Evolutionary conservation across 352 stramenopile genomes (phyloP), one percentile per base, ranked within the genome.

Genomic region (Pythium rhizo-oryzae): DNA sequence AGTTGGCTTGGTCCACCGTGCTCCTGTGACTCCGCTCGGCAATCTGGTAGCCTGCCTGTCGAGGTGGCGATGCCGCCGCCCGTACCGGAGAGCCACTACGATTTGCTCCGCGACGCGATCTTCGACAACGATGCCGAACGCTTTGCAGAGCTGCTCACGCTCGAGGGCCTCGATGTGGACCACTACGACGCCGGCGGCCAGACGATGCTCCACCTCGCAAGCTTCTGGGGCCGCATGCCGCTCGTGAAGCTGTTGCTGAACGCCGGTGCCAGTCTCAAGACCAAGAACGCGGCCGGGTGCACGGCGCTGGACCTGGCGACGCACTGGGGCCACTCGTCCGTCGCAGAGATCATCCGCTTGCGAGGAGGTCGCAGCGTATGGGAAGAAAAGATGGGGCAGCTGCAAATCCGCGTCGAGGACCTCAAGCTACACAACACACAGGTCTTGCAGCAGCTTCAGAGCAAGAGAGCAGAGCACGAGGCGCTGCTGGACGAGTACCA

Each of bases 141-240:
- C 4, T 75, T 87, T 6, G 55, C 80, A 0, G 76, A 90, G 51
- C 61, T 90, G 8, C 47, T 93, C 33, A 51, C 62, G 0, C 28
- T 51, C 12, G 61, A 78, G 1, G 73, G 74, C 1, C 73, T 90
- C 0, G 81, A 93, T 25, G 77, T 90, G 11, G 84, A 93, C 59
- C 78, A 91, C 51, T 86, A 85, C n/a, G 85, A 93, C 50, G 80
- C 85, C 43, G 81, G 81, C 4, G 85, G 85, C 0, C 85, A 93
- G 64, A 93, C 85, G 21, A 49, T 93, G 71, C 69, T 93, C 47
- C 85, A 93, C 50, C 70, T 93, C 35, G 85, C 85, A 37, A 82
- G 82, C 50, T 93, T 93, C 50, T 91, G 82, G 82, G 85, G 85
- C 0, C 78, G 85, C 21, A 90, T 88, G 69, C 75, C 85, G 8